Percentiles rank a stretch among this genome's conserved stretches.
Evolutionary conservation across 208 protist genomes (phyloP).

Genomic region (Spongospora subterranea): DNA sequence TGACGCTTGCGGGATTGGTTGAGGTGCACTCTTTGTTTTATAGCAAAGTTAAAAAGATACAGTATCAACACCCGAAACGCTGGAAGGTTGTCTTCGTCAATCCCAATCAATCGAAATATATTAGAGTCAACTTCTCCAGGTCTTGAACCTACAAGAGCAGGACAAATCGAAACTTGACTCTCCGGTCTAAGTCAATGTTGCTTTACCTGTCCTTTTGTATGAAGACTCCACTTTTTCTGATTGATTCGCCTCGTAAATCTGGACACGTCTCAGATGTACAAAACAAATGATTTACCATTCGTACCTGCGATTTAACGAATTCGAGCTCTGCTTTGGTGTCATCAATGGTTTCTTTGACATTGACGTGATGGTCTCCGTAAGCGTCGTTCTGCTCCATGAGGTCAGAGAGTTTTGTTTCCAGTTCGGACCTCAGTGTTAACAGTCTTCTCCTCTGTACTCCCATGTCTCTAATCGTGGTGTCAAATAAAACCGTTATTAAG

Average conservation of each 20-base stretch:
- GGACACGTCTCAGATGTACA: not conserved
- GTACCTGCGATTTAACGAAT: slow-evolving; percentile 24
- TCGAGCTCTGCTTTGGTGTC: not conserved
- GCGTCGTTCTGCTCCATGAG: not conserved
- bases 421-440: not conserved
- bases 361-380: not conserved
- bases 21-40: not conserved
- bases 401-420: not conserved
- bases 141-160: not conserved
- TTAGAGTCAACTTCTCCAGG: not conserved
- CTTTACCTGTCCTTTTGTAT: not conserved
- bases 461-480: not conserved
- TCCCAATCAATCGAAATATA: not conserved
- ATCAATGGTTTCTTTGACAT: not conserved
- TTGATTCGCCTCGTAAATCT: not conserved
- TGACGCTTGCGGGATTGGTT: not conserved
- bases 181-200: not conserved
- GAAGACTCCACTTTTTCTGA: not conserved
- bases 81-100: not conserved
- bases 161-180: too few relatives aligned
- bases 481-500: not conserved
- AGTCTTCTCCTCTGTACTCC: not conserved
- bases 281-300: not conserved
- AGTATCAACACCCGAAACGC: not conserved
- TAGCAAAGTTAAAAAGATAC: slow-evolving; percentile 11